phyloP scores from a whole-genome alignment of 257 asterid species.

The Leptodermis oblonga region DNA sequence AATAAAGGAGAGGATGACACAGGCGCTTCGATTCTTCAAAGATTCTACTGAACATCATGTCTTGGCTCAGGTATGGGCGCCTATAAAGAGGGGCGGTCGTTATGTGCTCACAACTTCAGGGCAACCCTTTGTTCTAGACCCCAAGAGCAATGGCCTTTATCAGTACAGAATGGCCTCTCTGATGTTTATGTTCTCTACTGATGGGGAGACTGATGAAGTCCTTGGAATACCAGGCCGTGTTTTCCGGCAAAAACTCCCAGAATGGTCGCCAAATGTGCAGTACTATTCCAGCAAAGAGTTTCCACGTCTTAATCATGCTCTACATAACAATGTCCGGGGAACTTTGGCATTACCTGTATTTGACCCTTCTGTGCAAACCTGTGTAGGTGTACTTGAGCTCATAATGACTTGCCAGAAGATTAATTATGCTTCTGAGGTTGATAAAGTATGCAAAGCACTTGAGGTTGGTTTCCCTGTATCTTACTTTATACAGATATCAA shows the following conservation, averaged over 20 bases:
- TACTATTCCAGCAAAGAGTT: conserved; percentile 86
- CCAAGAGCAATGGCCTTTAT: conserved; percentile 76
- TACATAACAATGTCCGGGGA: conserved; percentile 72
- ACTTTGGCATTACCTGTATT: conserved; percentile 92
- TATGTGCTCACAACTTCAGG: conserved; percentile 84
- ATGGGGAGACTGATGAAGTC: conserved; percentile 60
- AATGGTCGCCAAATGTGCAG: conserved; percentile 97
- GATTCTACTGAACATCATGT: conserved; percentile 72
- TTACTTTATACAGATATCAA: conserved; percentile 11
- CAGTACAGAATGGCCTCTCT: conserved; percentile 79
- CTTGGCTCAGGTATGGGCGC: conserved; percentile 95
- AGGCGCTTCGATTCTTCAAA: conserved; percentile 85
- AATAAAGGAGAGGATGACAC: conserved; percentile 84
- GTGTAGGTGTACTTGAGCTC: conserved; percentile 86
- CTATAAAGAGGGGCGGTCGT: conserved; percentile 68
- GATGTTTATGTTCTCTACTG: conserved; percentile 67
- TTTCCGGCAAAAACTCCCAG: conserved; percentile 69
- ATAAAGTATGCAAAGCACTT: conserved; percentile 95
- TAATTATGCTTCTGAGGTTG: conserved; percentile 91
- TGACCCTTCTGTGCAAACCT: conserved; percentile 81
- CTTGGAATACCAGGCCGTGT: conserved; percentile 93
- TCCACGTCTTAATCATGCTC: conserved; percentile 73
- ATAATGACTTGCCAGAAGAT: conserved; percentile 92
- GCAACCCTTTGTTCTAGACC: conserved; percentile 89
- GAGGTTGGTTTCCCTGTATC: conserved; percentile 57